phyloP scores from a whole-genome alignment of 2,329 filamentous ascomycete genomes.

The Exophiala sideris region DNA sequence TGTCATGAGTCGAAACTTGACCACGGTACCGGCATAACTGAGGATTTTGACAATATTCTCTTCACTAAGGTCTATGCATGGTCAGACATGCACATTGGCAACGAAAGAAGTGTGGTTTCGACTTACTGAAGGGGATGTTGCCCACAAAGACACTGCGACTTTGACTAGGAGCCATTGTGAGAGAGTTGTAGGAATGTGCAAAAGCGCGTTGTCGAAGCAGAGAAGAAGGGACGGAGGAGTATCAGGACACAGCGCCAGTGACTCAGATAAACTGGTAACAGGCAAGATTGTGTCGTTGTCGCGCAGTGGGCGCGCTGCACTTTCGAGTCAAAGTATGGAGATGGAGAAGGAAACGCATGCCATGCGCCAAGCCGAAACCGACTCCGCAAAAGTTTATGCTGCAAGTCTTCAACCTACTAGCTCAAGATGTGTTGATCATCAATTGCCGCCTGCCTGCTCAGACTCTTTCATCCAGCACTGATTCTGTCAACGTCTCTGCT shows the following conservation, averaged over 20 bases:
- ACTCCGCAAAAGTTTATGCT: not conserved
- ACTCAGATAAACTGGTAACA: no score
- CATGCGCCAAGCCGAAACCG: not conserved
- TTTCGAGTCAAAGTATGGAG: not conserved
- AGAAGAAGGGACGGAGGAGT: not conserved
- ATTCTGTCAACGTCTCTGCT: not conserved
- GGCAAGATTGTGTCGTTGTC: no score
- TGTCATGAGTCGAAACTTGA: conserved; percentile 90
- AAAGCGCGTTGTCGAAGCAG: no score
- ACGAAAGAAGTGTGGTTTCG: conserved; percentile 59
- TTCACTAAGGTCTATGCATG: conserved; percentile 76
- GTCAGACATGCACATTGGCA: conserved; percentile 11
- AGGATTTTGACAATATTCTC: conserved; percentile 95
- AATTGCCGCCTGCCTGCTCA: not conserved
- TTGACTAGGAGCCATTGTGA: conserved; percentile 42
- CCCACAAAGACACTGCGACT: conserved; percentile 47
- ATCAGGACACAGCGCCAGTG: no score
- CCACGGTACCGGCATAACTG: conserved; percentile 80
- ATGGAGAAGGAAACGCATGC: not conserved
- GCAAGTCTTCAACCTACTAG: not conserved
- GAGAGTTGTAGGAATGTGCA: not conserved
- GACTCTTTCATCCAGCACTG: not conserved
- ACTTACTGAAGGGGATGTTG: conserved; percentile 67
- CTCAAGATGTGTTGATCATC: conserved; percentile 1
- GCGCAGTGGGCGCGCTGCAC: no score